A percentile compares a stretch with the other conserved stretches of the same genome.
Evolutionary conservation across 148 eudicot species (phyloP).

Genomic region (Fagopyrum tataricum): DNA sequence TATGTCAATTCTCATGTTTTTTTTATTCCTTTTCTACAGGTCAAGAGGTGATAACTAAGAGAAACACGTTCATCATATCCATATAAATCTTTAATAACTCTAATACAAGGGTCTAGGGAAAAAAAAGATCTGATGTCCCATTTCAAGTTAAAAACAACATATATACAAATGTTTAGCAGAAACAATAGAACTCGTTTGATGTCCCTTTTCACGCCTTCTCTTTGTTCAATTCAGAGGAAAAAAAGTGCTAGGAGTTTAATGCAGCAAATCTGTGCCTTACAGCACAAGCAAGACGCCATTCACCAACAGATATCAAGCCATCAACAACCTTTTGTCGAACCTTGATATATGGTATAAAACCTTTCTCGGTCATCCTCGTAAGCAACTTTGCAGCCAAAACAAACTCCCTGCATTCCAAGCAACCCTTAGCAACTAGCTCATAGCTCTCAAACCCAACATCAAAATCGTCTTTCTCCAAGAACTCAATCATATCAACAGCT

Average conservation of each 20-base stretch:
- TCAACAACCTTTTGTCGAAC: conserved; percentile 71
- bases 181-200: background rate
- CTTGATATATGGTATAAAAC: conserved; percentile 64
- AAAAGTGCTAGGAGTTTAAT: conserved; percentile 49
- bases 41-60: background rate
- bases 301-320: conserved; percentile 62
- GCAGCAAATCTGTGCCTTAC: conserved; percentile 61
- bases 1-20: no score
- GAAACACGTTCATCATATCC: background rate
- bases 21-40: no score
- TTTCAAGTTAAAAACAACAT: background rate
- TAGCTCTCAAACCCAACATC: conserved; percentile 62
- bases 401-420: conserved; percentile 54
- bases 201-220: background rate
- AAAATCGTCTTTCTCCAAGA: conserved; percentile 37
- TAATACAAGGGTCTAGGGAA: no score
- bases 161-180: background rate
- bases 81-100: no score
- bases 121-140: background rate
- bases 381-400: conserved; percentile 67
- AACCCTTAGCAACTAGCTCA: conserved; percentile 66
- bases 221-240: background rate
- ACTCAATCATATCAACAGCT: conserved; percentile 61
- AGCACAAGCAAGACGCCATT: conserved; percentile 57
- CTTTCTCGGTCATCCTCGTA: conserved; percentile 56